Base-by-base conservation (phyloP, 2,329 filamentous ascomycete genomes). In the Diaporthe destruens region DNA sequence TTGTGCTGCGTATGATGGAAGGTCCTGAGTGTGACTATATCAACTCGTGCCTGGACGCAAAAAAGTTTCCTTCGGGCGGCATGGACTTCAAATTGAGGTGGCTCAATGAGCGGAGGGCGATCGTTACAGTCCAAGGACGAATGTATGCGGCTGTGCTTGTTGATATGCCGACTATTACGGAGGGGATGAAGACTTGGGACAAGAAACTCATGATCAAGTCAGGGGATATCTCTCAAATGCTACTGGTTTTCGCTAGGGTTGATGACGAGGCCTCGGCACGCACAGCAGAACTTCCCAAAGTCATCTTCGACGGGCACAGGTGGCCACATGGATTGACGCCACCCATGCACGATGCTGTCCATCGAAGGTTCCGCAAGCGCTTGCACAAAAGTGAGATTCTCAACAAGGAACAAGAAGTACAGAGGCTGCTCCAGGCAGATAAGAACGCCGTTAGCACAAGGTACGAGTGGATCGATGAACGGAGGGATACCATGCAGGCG, bases 171-270 rank as follows among this genome's bases (percentile, higher is more conserved):
- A 96, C 93, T 73, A 93, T 98, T 72, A 91, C 95, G 6, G 95
- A 98, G 80, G 92, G 91, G 9, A 95, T 96, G 92, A 98, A 98
- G 85, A 95, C 93, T 73, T 98, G 94, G 93, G 95, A 97, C 80
- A 92, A 92, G 78, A 94, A 93, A 78, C 89, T 91, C 23, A 94
- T 95, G 86, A 94, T 95, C 85, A 98, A 98, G 84, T 93, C 93
- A 11, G 93, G 93, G 42, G 95, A 98, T 79, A 90, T 97, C 44
- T 94, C 92, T 76, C 94, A 97, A 84, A 97, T 98, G 93, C 87
- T 97, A 47, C 84, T 97, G 9, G 93, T 96, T 1, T 89, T 95
- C 72, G 91, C 92, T 11, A 85, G 83, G 42, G 92, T 96, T 23
- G 84, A 86, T 59, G 91, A 82, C 69, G 92, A 94, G 75, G 83